These are phyloP conservation scores for Bidens hawaiensis DNA, from an alignment of 140 eudicot genomes.

Conservation along the genomic window DNA sequence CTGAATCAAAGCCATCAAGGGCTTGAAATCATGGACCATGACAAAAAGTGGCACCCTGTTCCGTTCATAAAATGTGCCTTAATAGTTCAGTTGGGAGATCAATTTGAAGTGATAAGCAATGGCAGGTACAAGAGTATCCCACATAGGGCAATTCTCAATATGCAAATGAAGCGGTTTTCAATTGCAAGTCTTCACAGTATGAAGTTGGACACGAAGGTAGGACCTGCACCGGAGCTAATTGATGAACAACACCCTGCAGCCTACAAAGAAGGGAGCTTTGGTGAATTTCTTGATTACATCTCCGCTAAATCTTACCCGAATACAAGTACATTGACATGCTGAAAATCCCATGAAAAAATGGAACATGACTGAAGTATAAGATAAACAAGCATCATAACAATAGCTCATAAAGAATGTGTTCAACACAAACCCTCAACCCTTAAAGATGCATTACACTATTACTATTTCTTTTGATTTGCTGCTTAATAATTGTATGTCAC, in stretches of 20 bases:
- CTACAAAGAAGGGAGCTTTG: constrained; percentile 59
- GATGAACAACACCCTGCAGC: constrained; percentile 47
- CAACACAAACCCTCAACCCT: too few species aligned
- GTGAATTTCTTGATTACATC: constrained; percentile 47
- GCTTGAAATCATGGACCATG: constrained; percentile 47
- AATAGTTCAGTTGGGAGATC: constrained; percentile 65
- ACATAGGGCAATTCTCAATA: constrained; percentile 49
- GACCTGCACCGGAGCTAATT: constrained; percentile 55
- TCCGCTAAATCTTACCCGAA: constrained; percentile 36
- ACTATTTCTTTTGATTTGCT: not conserved
- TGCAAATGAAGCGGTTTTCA: constrained; percentile 45
- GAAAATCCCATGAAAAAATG: constrained; percentile 28
- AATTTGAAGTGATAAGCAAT: constrained; percentile 63
- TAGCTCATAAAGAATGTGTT: not conserved
- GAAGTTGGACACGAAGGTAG: constrained; percentile 40
- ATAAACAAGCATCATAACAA: constrained; percentile 1
- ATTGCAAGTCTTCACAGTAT: constrained; percentile 72
- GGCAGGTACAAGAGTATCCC: constrained; percentile 51
- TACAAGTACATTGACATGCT: constrained; percentile 55
- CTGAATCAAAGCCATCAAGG: constrained; percentile 52
- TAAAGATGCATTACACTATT: not conserved
- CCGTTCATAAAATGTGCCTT: constrained; percentile 45
- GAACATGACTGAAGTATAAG: not conserved
- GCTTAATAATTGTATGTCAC: not conserved
- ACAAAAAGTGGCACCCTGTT: constrained; percentile 54